A percentile compares a stretch with the other conserved stretches of the same genome.
These are phyloP conservation scores for Leishmania mexicana DNA, from an alignment of 208 protist species.

Conservation along the genomic window DNA sequence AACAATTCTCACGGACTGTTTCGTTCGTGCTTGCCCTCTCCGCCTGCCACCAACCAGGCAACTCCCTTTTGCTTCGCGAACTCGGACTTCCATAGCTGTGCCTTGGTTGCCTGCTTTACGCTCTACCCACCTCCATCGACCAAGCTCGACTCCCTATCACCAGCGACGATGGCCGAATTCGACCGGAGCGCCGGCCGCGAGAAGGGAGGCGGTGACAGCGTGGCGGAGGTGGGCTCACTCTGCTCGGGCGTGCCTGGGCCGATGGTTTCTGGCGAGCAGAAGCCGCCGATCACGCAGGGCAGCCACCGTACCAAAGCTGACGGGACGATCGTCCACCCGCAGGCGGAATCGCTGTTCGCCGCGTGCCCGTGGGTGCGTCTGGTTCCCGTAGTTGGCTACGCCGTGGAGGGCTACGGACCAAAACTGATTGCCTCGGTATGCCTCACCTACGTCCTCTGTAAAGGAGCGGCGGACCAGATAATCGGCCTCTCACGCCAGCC, in stretches of 20 bases:
- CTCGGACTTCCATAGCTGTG: too few relatives aligned
- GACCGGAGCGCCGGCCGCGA: background rate
- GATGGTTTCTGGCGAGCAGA: background rate
- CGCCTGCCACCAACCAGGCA: too few relatives aligned
- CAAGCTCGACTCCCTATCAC: background rate
- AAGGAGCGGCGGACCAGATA: constrained; percentile 41
- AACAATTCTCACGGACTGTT: too few relatives aligned
- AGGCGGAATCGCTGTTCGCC: constrained; percentile 31
- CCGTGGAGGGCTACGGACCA: constrained; percentile 40
- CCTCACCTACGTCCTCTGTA: constrained; percentile 37
- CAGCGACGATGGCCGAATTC: background rate
- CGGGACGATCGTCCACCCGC: constrained; percentile 20
- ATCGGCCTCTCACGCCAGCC: constrained; percentile 35
- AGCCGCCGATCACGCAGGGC: constrained; percentile 3
- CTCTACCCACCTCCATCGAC: too few relatives aligned
- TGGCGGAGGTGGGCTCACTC: background rate
- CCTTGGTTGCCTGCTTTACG: too few relatives aligned
- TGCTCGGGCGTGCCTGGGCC: background rate
- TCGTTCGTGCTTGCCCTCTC: too few relatives aligned
- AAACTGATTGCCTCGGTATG: constrained; percentile 33
- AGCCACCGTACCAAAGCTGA: constrained; percentile 7
- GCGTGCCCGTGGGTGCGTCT: constrained; percentile 27
- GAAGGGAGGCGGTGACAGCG: background rate
- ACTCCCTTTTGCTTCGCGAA: background rate
- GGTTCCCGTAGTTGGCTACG: constrained; percentile 33